These are phyloP conservation scores for Solanum neorickii DNA, from an alignment of 257 asterid species.

Conservation along the genomic window DNA sequence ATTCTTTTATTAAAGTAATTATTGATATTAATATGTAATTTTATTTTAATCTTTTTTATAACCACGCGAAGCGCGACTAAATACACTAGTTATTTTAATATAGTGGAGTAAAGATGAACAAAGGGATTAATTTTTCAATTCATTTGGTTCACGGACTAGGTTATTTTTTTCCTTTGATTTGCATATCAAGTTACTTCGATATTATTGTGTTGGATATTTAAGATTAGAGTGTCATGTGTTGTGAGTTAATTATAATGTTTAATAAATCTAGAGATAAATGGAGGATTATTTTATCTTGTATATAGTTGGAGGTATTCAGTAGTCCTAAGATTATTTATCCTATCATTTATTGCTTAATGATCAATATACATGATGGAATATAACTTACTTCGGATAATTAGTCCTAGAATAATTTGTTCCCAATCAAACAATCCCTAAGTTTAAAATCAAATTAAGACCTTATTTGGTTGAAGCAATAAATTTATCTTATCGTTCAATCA, in stretches of 20 bases:
- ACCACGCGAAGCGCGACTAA: too few relatives aligned
- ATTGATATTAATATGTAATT: too few relatives aligned
- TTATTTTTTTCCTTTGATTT: background rate
- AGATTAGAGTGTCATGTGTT: background rate
- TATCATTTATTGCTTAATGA: background rate
- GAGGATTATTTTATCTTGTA: too few relatives aligned
- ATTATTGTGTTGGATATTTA: background rate
- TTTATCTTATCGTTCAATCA: background rate
- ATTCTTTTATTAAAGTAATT: too few relatives aligned
- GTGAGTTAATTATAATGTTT: background rate
- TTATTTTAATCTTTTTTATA: too few relatives aligned
- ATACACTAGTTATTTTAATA: too few relatives aligned
- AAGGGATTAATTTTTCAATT: background rate
- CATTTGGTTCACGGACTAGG: background rate
- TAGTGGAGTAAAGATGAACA: background rate
- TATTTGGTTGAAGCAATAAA: background rate
- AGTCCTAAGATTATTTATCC: background rate
- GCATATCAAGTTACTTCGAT: background rate
- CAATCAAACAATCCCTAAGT: too few relatives aligned
- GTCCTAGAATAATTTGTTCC: too few relatives aligned
- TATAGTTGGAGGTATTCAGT: background rate
- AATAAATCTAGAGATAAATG: background rate
- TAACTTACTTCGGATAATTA: too few relatives aligned
- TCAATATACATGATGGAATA: background rate
- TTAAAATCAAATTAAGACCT: background rate